phyloP scores from a whole-genome alignment of 2,329 filamentous ascomycete species.

The Botrytis paeoniae region DNA sequence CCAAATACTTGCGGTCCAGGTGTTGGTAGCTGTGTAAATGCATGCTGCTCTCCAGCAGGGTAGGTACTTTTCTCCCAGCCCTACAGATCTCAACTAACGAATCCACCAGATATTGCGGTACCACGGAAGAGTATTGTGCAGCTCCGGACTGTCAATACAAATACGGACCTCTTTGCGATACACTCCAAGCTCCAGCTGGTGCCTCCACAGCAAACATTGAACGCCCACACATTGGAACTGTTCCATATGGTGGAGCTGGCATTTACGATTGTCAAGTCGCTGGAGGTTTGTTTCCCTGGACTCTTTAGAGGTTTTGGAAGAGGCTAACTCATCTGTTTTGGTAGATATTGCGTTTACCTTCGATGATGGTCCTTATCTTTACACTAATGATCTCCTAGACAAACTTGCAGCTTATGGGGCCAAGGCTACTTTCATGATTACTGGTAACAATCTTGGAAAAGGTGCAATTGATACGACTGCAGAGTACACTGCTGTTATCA shows the following conservation, averaged over 20 bases:
- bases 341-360: slow-evolving; percentile 62
- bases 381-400: slow-evolving; percentile 52
- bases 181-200: slow-evolving; percentile 46
- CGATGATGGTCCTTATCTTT: slow-evolving; percentile 64
- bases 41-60: slow-evolving; percentile 35
- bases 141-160: slow-evolving; percentile 60
- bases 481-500: slow-evolving; percentile 47
- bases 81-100: not conserved
- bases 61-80: slow-evolving; percentile 17
- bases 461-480: slow-evolving; percentile 40
- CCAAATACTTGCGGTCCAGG: slow-evolving; percentile 32
- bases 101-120: slow-evolving; percentile 31
- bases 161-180: slow-evolving; percentile 61
- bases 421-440: slow-evolving; percentile 62
- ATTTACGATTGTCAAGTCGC: slow-evolving; percentile 55
- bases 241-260: slow-evolving; percentile 55
- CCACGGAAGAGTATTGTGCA: slow-evolving; percentile 50
- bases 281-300: slow-evolving; percentile 40
- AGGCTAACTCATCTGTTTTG: not conserved
- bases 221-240: slow-evolving; percentile 50
- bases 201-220: slow-evolving; percentile 51
- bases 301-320: not conserved
- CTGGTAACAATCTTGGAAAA: slow-evolving; percentile 52
- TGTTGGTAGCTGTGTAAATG: slow-evolving; percentile 30
- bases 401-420: slow-evolving; percentile 57